phyloP scores from a whole-genome alignment of 345 rosid genomes.

The Citrus australasica region DNA sequence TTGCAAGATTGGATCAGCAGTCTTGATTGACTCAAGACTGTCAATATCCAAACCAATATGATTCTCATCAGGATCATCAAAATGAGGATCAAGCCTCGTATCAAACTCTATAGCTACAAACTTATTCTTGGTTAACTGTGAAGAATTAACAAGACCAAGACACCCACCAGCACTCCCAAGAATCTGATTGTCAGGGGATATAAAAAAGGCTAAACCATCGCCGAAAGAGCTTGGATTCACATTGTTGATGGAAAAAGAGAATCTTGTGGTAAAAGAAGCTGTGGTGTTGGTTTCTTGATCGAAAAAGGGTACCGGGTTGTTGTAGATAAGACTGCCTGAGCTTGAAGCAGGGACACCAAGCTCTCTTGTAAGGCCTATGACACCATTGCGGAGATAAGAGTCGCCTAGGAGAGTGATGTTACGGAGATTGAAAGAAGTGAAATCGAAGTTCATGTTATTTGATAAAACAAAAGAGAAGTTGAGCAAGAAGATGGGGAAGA shows the following conservation, averaged over 20 bases:
- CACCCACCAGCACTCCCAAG: conserved; percentile 78
- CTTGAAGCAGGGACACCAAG: conserved; percentile 78
- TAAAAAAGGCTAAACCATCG: conserved; percentile 83
- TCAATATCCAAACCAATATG: conserved; percentile 81
- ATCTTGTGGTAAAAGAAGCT: conserved; percentile 76
- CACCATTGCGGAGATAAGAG: conserved; percentile 75
- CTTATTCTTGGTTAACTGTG: conserved; percentile 60
- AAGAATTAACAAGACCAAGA: conserved; percentile 80
- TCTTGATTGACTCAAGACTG: conserved; percentile 61
- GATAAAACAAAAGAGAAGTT: conserved; percentile 16
- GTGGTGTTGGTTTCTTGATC: conserved; percentile 71
- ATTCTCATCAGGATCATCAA: conserved; percentile 65
- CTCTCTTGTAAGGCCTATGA: conserved; percentile 80
- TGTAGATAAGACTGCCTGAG: conserved; percentile 76
- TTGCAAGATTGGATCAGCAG: conserved; percentile 45
- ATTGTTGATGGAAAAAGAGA: conserved; percentile 68
- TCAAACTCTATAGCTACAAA: conserved; percentile 92
- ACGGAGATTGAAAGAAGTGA: conserved; percentile 56
- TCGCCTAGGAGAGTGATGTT: conserved; percentile 94
- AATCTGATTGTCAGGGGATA: conserved; percentile 66
- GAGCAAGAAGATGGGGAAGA: conserved; percentile 28
- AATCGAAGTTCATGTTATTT: conserved; percentile 40
- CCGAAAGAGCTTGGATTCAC: conserved; percentile 65
- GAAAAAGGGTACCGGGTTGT: conserved; percentile 58
- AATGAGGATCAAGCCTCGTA: conserved; percentile 56